These are phyloP conservation scores for Phalaenopsis hybrid DNA, from an alignment of 116 monocot species.

Conservation along the genomic window DNA sequence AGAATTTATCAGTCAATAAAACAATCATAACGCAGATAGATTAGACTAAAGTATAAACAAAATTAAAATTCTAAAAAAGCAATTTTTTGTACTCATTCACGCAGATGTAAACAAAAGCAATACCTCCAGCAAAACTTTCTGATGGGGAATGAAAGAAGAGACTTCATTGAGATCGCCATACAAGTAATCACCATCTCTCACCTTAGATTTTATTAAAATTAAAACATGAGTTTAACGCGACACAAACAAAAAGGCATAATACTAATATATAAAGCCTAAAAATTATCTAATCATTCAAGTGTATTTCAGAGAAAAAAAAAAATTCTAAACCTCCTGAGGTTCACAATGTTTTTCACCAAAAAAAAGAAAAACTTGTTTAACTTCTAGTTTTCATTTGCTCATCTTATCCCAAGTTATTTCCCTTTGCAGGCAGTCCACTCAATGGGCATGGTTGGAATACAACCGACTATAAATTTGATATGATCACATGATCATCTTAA, in stretches of 20 bases:
- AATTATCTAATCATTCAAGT: background rate
- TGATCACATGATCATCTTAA: background rate
- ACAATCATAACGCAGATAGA: background rate
- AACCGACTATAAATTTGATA: background rate
- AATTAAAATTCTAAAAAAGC: background rate
- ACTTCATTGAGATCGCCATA: background rate
- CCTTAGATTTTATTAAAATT: background rate
- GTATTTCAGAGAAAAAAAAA: background rate
- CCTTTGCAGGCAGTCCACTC: background rate
- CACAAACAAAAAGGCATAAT: background rate
- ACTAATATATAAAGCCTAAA: background rate
- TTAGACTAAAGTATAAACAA: background rate
- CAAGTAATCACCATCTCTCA: background rate
- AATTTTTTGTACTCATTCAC: background rate
- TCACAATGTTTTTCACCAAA: background rate
- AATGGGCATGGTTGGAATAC: background rate
- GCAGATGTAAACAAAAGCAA: background rate
- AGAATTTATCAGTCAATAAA: background rate
- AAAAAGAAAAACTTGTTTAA: background rate
- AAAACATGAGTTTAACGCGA: background rate
- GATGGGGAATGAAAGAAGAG: conserved; percentile 3
- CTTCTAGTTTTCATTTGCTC: no score
- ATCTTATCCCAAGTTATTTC: background rate
- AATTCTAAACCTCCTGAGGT: background rate
- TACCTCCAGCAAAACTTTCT: background rate